Conservation (phyloP, 805 yeast genomes). For the Zygotorulaspora chibaensis region DNA sequence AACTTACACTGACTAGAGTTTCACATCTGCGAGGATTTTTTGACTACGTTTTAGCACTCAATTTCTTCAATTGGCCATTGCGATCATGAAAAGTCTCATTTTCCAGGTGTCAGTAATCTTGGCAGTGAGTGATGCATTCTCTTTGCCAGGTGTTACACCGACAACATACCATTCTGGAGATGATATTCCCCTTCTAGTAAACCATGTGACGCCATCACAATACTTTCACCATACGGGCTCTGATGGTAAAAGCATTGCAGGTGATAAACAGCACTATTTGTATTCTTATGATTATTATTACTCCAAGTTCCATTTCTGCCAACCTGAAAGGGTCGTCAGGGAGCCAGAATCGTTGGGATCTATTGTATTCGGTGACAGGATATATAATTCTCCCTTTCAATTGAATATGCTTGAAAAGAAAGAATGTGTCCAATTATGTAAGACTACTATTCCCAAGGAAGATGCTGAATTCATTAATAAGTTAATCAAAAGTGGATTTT, state of each 20-base stretch:
- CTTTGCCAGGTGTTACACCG: constrained; percentile 95
- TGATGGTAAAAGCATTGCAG: constrained; percentile 37
- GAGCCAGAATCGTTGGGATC: constrained; percentile 91
- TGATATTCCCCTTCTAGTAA: constrained; percentile 71
- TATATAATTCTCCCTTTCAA: constrained; percentile 86
- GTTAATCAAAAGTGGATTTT: constrained; percentile 76
- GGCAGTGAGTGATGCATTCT: constrained; percentile 50
- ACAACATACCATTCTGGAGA: constrained; percentile 77
- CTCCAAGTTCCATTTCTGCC: constrained; percentile 78
- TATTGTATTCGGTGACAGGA: constrained; percentile 91
- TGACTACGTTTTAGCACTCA: not conserved
- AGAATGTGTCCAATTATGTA: constrained; percentile 66
- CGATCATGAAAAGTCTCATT: not conserved
- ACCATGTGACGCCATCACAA: constrained; percentile 81
- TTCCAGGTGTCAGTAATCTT: constrained; percentile 5
- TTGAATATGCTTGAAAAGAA: constrained; percentile 71
- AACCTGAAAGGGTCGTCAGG: constrained; percentile 50
- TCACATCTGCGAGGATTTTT: too few species aligned
- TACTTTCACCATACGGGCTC: constrained; percentile 40
- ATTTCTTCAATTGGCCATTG: not conserved
- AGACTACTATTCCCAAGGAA: constrained; percentile 49
- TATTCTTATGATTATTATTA: constrained; percentile 82
- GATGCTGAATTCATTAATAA: constrained; percentile 76
- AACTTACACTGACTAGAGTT: too few species aligned
- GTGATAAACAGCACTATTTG: constrained; percentile 48